A percentile compares a stretch with the other conserved stretches of the same genome.
phyloP scores from a whole-genome alignment of 495 filamentous ascomycete species.

The Aspergillus sclerotiicarbonarius region DNA sequence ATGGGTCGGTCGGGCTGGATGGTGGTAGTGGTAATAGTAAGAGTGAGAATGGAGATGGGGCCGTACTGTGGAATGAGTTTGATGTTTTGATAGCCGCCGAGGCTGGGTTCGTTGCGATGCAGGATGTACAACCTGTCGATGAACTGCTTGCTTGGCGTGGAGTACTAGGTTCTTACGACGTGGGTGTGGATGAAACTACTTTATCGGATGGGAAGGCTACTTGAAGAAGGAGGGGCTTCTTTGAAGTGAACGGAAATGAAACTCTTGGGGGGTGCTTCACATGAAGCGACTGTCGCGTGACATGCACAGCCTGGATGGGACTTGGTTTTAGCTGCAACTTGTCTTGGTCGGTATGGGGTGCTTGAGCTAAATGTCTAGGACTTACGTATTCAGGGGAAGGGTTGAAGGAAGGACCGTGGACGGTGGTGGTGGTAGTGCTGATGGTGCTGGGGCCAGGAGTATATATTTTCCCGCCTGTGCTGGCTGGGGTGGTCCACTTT shows the following conservation, averaged over 20 bases:
- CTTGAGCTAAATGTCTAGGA: background rate
- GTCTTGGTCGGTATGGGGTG: background rate
- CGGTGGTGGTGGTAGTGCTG: background rate
- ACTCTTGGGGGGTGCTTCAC: background rate
- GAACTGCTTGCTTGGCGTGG: conserved; percentile 4
- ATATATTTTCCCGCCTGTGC: background rate
- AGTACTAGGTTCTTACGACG: background rate
- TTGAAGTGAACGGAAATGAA: background rate
- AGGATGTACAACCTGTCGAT: conserved; percentile 18
- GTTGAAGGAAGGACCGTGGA: background rate
- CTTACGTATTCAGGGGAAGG: background rate
- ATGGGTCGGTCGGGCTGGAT: conserved; percentile 16
- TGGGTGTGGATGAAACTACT: background rate
- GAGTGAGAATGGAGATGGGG: conserved; percentile 8
- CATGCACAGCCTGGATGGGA: background rate
- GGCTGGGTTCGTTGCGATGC: conserved; percentile 16
- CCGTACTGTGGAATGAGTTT: conserved; percentile 37
- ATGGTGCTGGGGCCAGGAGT: background rate
- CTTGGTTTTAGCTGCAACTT: background rate
- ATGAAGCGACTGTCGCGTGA: background rate
- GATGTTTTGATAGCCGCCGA: conserved; percentile 37
- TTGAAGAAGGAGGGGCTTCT: background rate
- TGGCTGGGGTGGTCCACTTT: background rate
- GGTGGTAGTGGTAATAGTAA: conserved; percentile 1
- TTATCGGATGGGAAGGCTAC: background rate